Evolutionary conservation across 176 grass and related monocot species (phyloP).

Genomic region (Avena sativa): DNA sequence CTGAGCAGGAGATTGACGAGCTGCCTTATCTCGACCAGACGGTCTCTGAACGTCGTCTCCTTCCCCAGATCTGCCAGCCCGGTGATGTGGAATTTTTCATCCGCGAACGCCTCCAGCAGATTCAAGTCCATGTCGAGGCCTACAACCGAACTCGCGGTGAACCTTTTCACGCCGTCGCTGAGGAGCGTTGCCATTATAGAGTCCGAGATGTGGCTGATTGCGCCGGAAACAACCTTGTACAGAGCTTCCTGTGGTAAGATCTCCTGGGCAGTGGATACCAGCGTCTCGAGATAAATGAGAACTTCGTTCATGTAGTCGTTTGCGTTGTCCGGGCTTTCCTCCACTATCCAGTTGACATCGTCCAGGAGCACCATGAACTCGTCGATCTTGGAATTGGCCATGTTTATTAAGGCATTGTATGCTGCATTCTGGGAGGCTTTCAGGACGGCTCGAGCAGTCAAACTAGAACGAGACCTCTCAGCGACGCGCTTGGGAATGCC

Average conservation of each 20-base stretch:
- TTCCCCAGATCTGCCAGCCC: constrained; percentile 69
- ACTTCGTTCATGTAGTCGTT: constrained; percentile 97
- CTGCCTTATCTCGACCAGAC: constrained; percentile 86
- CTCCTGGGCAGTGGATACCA: constrained; percentile 70
- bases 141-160: constrained; percentile 74
- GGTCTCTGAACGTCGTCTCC: constrained; percentile 75
- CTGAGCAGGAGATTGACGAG: constrained; percentile 86
- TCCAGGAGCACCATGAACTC: constrained; percentile 76
- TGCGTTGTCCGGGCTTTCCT: constrained; percentile 71
- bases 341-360: constrained; percentile 75
- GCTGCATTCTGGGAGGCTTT: constrained; percentile 87
- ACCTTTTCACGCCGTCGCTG: constrained; percentile 81
- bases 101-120: constrained; percentile 73
- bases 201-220: constrained; percentile 77
- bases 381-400: constrained; percentile 87
- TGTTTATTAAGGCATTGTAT: constrained; percentile 74
- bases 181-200: constrained; percentile 81
- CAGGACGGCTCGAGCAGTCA: constrained; percentile 83
- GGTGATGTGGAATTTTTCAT: constrained; percentile 76
- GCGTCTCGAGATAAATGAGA: constrained; percentile 70
- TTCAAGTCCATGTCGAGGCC: constrained; percentile 90
- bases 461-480: constrained; percentile 62
- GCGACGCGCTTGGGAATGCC: constrained; percentile 69
- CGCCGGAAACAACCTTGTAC: constrained; percentile 78
- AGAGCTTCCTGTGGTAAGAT: constrained; percentile 81